Evolutionary conservation across 352 stramenopile genomes (phyloP).

Genomic region (Ophiocytium majus): DNA sequence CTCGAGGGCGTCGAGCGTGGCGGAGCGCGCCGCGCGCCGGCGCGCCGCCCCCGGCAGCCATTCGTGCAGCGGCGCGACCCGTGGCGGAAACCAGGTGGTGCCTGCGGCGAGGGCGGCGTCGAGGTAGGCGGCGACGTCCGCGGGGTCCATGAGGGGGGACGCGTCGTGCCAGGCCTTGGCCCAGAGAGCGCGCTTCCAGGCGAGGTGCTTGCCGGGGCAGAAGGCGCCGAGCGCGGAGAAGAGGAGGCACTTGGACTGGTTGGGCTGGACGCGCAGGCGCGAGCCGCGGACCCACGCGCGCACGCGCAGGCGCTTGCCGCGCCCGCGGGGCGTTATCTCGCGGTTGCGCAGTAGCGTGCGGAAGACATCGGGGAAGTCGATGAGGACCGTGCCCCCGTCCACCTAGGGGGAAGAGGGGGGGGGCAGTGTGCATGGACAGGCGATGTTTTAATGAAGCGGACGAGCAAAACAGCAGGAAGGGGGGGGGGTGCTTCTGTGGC

Average conservation of each 20-base stretch:
- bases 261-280: conserved; percentile 38
- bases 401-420: conserved; percentile 16
- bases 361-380: conserved; percentile 56
- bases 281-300: conserved; percentile 28
- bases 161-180: conserved; percentile 26
- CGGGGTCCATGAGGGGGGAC: conserved; percentile 27
- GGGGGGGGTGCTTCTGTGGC: too few relatives aligned
- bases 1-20: conserved; percentile 29
- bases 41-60: background rate
- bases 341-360: conserved; percentile 47
- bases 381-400: conserved; percentile 31
- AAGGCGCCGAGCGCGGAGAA: conserved; percentile 49
- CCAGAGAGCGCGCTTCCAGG: conserved; percentile 47
- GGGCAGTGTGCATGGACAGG: too few relatives aligned
- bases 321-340: conserved; percentile 48
- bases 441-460: too few relatives aligned
- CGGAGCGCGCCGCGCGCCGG: background rate
- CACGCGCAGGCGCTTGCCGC: conserved; percentile 48
- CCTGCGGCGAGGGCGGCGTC: conserved; percentile 5
- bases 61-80: background rate
- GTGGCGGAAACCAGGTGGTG: background rate
- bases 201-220: conserved; percentile 52
- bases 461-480: too few relatives aligned
- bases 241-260: conserved; percentile 44
- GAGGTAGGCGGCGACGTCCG: conserved; percentile 25